Percentiles rank a stretch among this genome's conserved stretches.
Conservation (phyloP, 2,329 filamentous ascomycete genomes). For the Fusarium foetens region DNA sequence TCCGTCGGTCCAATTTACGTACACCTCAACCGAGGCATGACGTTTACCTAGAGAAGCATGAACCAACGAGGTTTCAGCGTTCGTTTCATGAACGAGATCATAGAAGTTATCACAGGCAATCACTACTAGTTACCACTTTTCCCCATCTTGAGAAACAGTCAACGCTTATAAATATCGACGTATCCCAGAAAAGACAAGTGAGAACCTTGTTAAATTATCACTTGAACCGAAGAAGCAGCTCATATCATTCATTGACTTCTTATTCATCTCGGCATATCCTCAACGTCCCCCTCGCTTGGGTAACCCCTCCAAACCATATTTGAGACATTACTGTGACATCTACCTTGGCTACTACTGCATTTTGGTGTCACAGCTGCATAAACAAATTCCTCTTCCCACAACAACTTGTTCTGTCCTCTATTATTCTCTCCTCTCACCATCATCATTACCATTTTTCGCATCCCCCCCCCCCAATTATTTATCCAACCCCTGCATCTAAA, state of each 20-base stretch:
- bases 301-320: constrained; percentile 24
- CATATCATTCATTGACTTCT: not conserved
- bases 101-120: not conserved
- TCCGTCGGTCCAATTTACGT: constrained; percentile 16
- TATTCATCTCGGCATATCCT: not conserved
- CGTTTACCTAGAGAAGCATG: constrained; percentile 5
- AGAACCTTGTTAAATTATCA: not conserved
- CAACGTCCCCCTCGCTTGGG: constrained; percentile 7
- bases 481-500: constrained; percentile 23
- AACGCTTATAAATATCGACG: constrained; percentile 3
- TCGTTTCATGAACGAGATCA: constrained; percentile 9
- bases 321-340: constrained; percentile 24
- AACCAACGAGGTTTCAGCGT: constrained; percentile 21
- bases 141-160: not conserved
- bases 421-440: not conserved
- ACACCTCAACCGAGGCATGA: constrained; percentile 10
- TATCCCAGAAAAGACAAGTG: not conserved
- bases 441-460: not conserved
- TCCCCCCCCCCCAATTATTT: constrained; percentile 4
- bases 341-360: not conserved
- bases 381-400: constrained; percentile 9
- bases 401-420: not conserved
- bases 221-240: constrained; percentile 6
- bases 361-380: constrained; percentile 12
- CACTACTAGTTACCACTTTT: not conserved